Evolutionary conservation across 2,329 filamentous ascomycete species (phyloP), one percentile per base, ranked within the genome.

Genomic region (Cryphonectria carpinicola): DNA sequence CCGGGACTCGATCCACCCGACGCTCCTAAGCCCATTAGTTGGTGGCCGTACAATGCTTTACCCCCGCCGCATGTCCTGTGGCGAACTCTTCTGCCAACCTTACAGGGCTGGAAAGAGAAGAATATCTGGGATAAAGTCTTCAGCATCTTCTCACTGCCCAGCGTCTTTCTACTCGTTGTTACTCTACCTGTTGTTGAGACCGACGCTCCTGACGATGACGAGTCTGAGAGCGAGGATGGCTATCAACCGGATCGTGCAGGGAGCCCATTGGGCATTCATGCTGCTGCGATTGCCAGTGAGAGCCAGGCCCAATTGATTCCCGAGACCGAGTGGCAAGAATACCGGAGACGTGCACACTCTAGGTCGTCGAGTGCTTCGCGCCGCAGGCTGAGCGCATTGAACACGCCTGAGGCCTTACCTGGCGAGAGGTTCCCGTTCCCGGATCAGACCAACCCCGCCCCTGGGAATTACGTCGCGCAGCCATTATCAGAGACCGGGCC

Each of bases 111-210:
- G 94, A 84, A 81, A 60, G 88, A 92, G 39, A 98, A 98, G 81
- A 89, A 85, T n/a, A 80, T 92, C n/a, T 94, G 91, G 89, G 95
- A 95, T 76, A 94, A 93, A 77, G 82, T 94, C 61, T 83, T 98
- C 64, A 95, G 94, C 58, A 76, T 96, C 14, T 86, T 97, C 52
- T 95, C 95, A 10, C 91, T 94, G n/a, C 93, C 95, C 1, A 97
- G 92, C 75, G 94, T 99, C 52, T 93, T 99, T 73, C 82, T 98
- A 2, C 85, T 99, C 4, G 95, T 95, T 0, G 89, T 96, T 63
- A 99, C 96, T 0, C 81, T 99, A 5, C 96, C 97, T 0, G 94
- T 99, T 0, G 93, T 97, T 7, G 95, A 98, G 76, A 88, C 88
- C 1, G 87, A 88, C 58, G 85, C 88, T 28, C 84, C 86, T 10